These are phyloP conservation scores for Scheffersomyces lignicola DNA, from an alignment of 1,139 yeast genomes.

Conservation along the genomic window DNA sequence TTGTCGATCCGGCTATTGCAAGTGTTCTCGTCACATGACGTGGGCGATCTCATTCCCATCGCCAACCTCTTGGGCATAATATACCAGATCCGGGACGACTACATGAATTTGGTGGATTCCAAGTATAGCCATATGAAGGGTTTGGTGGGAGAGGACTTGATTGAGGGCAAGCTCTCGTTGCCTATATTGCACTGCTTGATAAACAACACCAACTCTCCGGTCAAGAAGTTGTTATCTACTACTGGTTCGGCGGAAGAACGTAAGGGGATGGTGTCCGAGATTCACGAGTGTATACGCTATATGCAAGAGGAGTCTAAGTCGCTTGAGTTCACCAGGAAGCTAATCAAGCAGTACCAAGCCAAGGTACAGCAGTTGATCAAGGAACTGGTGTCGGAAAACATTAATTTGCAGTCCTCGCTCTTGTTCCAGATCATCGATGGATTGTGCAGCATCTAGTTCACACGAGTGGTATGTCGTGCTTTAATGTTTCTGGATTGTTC, in stretches of 20 bases:
- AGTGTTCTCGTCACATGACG: slow-evolving; percentile 17
- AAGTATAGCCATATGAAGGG: slow-evolving; percentile 69
- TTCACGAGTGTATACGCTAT: slow-evolving; percentile 21
- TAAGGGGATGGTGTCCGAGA: slow-evolving; percentile 14
- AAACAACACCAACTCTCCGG: slow-evolving; percentile 20
- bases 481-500: background rate
- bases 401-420: slow-evolving; percentile 5
- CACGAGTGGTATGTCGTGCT: slow-evolving; percentile 3
- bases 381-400: slow-evolving; percentile 7
- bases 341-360: slow-evolving; percentile 19
- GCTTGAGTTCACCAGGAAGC: slow-evolving; percentile 20
- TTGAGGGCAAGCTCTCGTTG: slow-evolving; percentile 86
- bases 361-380: slow-evolving; percentile 18
- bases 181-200: slow-evolving; percentile 67
- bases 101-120: slow-evolving; percentile 58
- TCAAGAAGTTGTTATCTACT: slow-evolving; percentile 23
- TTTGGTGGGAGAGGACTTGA: slow-evolving; percentile 72
- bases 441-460: slow-evolving; percentile 11
- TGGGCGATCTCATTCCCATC: slow-evolving; percentile 46
- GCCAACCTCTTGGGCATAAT: slow-evolving; percentile 80
- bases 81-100: slow-evolving; percentile 84
- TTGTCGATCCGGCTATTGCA: slow-evolving; percentile 68
- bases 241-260: slow-evolving; percentile 18
- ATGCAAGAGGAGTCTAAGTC: slow-evolving; percentile 22
- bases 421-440: slow-evolving; percentile 13